These are phyloP conservation scores for Apiospora malaysiana DNA, from an alignment of 2,329 filamentous ascomycete species.

Conservation along the genomic window DNA sequence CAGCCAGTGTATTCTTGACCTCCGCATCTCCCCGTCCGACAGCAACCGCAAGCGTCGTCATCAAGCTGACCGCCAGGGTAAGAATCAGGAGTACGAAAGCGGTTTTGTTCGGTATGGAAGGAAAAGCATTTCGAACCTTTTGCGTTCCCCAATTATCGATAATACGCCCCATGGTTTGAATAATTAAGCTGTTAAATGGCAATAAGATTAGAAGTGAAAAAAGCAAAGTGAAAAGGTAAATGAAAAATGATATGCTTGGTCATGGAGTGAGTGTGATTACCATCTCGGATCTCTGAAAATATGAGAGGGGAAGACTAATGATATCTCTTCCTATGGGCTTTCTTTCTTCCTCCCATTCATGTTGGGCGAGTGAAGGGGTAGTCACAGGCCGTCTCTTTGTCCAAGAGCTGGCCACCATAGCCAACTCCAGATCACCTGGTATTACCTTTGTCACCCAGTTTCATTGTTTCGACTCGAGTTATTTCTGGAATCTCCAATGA, in stretches of 20 bases:
- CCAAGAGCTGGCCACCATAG: neutral
- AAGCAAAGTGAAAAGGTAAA: neutral
- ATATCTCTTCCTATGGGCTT: neutral
- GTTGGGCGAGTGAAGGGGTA: neutral
- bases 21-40: neutral
- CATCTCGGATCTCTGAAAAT: neutral
- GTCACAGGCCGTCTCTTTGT: neutral
- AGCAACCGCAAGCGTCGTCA: neutral
- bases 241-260: neutral
- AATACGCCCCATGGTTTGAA: neutral
- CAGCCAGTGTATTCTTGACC: neutral
- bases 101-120: neutral
- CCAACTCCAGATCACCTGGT: neutral
- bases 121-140: neutral
- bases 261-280: neutral
- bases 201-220: neutral
- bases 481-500: neutral
- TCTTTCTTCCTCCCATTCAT: neutral
- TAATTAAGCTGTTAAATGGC: neutral
- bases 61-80: neutral
- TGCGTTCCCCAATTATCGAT: neutral
- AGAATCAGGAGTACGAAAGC: neutral
- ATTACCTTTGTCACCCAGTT: constrained; percentile 6
- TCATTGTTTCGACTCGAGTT: neutral
- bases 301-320: neutral